Conservation (phyloP, 768 basidiomycete genomes). For the Cyathus striatus region DNA sequence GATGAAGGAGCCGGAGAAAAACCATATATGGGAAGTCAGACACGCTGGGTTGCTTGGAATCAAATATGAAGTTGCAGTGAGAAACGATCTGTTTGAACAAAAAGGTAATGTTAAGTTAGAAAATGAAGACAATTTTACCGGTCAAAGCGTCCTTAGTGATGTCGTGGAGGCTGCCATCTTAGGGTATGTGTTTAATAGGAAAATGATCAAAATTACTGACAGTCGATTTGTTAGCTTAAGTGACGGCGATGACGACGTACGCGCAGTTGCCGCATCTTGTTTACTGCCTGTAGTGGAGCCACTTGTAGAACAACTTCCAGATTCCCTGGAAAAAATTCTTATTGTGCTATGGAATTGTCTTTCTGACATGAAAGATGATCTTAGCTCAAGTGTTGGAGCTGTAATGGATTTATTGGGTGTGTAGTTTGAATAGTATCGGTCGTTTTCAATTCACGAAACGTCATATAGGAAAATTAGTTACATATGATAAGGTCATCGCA, state of each 20-base stretch:
- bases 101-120: conserved; percentile 27
- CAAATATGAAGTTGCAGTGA: conserved; percentile 96
- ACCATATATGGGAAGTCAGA: conserved; percentile 92
- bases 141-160: conserved; percentile 60
- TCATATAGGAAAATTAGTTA: conserved; percentile 70
- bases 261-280: conserved; percentile 91
- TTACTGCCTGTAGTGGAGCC: conserved; percentile 81
- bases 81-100: conserved; percentile 78
- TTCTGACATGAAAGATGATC: conserved; percentile 90
- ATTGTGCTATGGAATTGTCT: conserved; percentile 89
- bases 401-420: conserved; percentile 96
- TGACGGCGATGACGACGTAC: conserved; percentile 93
- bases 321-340: conserved; percentile 68
- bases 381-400: conserved; percentile 93
- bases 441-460: conserved; percentile 3
- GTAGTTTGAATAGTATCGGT: conserved; percentile 8
- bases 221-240: conserved; percentile 50
- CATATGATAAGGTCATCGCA: conserved; percentile 70
- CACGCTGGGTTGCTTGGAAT: conserved; percentile 97
- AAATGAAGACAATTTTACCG: conserved; percentile 33
- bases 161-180: conserved; percentile 90
- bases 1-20: conserved; percentile 30
- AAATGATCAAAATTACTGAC: background rate
- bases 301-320: conserved; percentile 71
- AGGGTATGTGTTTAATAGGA: conserved; percentile 51